Evolutionary conservation across 768 basidiomycete species (phyloP).

Genomic region (Boletus vinaceobasis): DNA sequence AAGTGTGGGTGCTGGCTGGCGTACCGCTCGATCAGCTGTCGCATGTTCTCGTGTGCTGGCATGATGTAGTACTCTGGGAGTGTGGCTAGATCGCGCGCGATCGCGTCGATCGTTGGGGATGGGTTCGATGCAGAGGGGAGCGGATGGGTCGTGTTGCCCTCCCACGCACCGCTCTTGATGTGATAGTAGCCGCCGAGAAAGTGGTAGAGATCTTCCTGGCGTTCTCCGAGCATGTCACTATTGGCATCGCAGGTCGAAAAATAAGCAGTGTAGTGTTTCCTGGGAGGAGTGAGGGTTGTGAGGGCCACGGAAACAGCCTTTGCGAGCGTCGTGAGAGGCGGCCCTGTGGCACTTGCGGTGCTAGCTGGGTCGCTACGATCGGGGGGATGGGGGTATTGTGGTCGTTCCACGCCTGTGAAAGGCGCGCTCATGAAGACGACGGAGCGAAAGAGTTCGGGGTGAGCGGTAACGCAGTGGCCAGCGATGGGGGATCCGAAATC

Average conservation of each 20-base stretch:
- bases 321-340: conserved; percentile 6
- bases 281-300: conserved; percentile 43
- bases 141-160: conserved; percentile 38
- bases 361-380: not conserved
- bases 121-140: conserved; percentile 31
- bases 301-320: conserved; percentile 25
- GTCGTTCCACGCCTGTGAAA: conserved; percentile 44
- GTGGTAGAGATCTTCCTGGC: conserved; percentile 15
- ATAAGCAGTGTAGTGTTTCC: conserved; percentile 57
- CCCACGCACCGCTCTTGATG: conserved; percentile 57
- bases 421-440: conserved; percentile 62
- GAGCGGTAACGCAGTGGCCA: conserved; percentile 49
- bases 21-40: conserved; percentile 39
- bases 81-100: conserved; percentile 34
- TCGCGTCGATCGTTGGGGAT: conserved; percentile 19
- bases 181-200: conserved; percentile 35
- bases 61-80: conserved; percentile 64
- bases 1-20: conserved; percentile 27
- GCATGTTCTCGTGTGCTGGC: conserved; percentile 52
- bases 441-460: conserved; percentile 53
- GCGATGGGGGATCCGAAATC: conserved; percentile 58
- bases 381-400: conserved; percentile 12
- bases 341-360: conserved; percentile 4
- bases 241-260: conserved; percentile 47
- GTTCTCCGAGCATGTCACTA: conserved; percentile 35